Evolutionary conservation across 352 stramenopile genomes (phyloP).

Genomic region (Globisporangium spiculum): DNA sequence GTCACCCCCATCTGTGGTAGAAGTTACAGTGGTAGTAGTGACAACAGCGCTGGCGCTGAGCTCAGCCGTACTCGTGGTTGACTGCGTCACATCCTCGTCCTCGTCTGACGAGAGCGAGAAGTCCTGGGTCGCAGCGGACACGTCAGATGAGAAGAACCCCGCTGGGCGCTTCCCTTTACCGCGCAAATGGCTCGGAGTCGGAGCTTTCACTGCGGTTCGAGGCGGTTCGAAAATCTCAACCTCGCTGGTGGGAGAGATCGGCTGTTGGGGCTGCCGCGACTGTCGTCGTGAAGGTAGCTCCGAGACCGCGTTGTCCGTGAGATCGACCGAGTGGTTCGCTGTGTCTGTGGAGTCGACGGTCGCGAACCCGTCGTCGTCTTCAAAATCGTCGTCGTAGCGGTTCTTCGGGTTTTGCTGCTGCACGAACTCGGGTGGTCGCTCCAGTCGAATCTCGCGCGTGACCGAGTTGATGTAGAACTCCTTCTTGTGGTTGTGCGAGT

Average conservation of each 20-base stretch:
- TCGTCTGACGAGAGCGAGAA: slow-evolving; percentile 33
- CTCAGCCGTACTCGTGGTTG: not conserved
- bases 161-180: slow-evolving; percentile 31
- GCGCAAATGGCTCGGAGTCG: slow-evolving; percentile 10
- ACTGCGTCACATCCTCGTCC: slow-evolving; percentile 11
- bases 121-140: slow-evolving; percentile 34
- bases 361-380: slow-evolving; percentile 23
- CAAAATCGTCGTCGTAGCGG: slow-evolving; percentile 40
- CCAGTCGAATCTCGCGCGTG: slow-evolving; percentile 69
- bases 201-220: slow-evolving; percentile 24
- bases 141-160: slow-evolving; percentile 41
- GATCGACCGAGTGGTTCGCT: slow-evolving; percentile 15
- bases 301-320: slow-evolving; percentile 13
- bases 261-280: not conserved
- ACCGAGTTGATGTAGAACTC: slow-evolving; percentile 80
- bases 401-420: slow-evolving; percentile 57
- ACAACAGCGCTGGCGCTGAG: slow-evolving; percentile 3
- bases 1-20: not conserved
- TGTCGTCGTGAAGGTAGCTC: not conserved
- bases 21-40: not conserved
- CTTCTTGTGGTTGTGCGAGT: slow-evolving; percentile 51
- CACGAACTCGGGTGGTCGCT: slow-evolving; percentile 45
- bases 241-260: not conserved
- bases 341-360: slow-evolving; percentile 21
- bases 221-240: slow-evolving; percentile 18